A percentile compares a stretch with the other conserved stretches of the same genome.
These are phyloP conservation scores for Sporothrix phasma DNA, from an alignment of 2,329 filamentous ascomycete genomes.

Conservation along the genomic window DNA sequence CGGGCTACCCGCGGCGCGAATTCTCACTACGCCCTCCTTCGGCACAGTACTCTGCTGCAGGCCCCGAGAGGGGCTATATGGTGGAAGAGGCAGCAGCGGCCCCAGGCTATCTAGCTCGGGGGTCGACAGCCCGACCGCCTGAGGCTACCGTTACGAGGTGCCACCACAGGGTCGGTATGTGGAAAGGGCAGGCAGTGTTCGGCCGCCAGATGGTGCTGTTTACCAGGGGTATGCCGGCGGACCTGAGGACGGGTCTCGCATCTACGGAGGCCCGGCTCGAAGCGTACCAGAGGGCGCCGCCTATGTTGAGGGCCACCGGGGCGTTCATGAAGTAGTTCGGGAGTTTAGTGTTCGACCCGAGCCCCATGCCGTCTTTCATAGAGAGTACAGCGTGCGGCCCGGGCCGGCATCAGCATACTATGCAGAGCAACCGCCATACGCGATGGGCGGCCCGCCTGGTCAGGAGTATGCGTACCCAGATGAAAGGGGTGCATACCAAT, in stretches of 20 bases:
- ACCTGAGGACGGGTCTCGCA: neutral
- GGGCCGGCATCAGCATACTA: constrained; percentile 12
- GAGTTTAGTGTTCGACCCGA: constrained; percentile 22
- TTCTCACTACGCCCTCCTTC: constrained; percentile 41
- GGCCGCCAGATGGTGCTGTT: constrained; percentile 30
- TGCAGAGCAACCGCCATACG: constrained; percentile 6
- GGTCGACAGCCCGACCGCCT: constrained; percentile 45
- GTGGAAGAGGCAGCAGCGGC: constrained; percentile 29
- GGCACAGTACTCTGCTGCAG: constrained; percentile 1
- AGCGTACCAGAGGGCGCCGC: neutral
- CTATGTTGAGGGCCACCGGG: neutral
- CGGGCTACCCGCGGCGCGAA: constrained; percentile 48
- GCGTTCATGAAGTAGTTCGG: neutral
- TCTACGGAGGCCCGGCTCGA: neutral
- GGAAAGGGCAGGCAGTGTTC: constrained; percentile 41
- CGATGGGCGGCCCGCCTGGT: constrained; percentile 16
- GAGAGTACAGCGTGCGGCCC: constrained; percentile 32
- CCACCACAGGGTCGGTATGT: constrained; percentile 21
- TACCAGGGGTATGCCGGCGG: neutral
- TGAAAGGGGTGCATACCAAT: constrained; percentile 21
- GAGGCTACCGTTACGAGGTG: constrained; percentile 24
- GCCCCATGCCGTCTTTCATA: constrained; percentile 25
- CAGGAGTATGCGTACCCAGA: constrained; percentile 39
- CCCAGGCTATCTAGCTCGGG: constrained; percentile 44
- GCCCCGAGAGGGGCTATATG: neutral